Conservation (phyloP, 1,139 yeast genomes). For the Zygosaccharomyces pseudobailii region DNA sequence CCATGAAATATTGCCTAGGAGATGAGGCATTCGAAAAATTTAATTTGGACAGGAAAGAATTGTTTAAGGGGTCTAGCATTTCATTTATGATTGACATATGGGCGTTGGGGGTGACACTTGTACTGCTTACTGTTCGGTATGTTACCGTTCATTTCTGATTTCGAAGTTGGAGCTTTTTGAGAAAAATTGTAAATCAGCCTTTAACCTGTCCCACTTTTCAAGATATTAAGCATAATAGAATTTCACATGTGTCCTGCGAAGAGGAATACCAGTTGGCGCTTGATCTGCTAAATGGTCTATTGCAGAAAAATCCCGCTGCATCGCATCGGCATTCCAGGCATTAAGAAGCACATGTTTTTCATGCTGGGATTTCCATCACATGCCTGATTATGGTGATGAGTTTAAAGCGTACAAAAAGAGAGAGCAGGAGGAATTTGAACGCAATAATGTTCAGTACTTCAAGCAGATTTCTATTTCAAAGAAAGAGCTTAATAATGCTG, state of each 20-base stretch:
- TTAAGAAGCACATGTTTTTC: constrained; percentile 74
- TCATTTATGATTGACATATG: constrained; percentile 76
- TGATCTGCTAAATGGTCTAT: constrained; percentile 57
- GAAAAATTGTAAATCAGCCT: constrained; percentile 64
- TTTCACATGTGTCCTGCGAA: constrained; percentile 33
- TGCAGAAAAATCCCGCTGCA: constrained; percentile 67
- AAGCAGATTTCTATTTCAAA: constrained; percentile 54
- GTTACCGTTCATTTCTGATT: constrained; percentile 86
- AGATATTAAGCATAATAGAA: constrained; percentile 36
- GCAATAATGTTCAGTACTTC: constrained; percentile 26
- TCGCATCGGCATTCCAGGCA: constrained; percentile 66
- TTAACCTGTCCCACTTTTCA: constrained; percentile 56
- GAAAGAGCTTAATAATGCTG: constrained; percentile 71
- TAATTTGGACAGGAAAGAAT: constrained; percentile 25
- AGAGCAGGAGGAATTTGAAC: constrained; percentile 26
- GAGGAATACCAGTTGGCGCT: constrained; percentile 58
- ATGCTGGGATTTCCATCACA: constrained; percentile 33
- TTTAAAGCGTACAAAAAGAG: constrained; percentile 12
- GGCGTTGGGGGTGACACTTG: constrained; percentile 93
- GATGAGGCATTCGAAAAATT: constrained; percentile 26
- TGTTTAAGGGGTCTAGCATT: constrained; percentile 37
- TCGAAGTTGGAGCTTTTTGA: constrained; percentile 82
- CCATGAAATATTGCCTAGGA: constrained; percentile 34
- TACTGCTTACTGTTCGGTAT: constrained; percentile 84
- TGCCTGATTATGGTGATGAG: constrained; percentile 13